Percentiles rank a stretch among this genome's conserved stretches.
phyloP scores from a whole-genome alignment of 2,329 filamentous ascomycete species.

The Hymenoscyphus occultus region DNA sequence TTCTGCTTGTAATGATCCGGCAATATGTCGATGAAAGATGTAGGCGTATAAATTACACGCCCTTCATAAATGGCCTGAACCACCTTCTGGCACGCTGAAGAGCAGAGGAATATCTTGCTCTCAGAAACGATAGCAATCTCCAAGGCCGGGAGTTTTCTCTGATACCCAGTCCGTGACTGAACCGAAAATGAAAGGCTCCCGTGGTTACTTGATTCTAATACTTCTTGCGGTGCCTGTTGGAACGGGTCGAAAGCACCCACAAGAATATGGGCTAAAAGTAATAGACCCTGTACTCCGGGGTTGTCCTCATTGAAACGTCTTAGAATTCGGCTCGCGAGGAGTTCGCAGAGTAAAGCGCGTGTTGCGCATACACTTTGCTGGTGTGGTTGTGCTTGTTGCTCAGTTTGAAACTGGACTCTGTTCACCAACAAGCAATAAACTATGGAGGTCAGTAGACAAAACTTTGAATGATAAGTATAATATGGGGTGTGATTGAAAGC shows the following conservation, averaged over 20 bases:
- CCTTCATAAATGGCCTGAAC: constrained; percentile 81
- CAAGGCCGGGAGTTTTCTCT: constrained; percentile 62
- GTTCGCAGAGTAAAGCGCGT: constrained; percentile 73
- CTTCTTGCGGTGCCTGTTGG: constrained; percentile 70
- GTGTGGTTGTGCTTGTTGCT: constrained; percentile 72
- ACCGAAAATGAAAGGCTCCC: constrained; percentile 41
- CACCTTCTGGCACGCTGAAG: constrained; percentile 76
- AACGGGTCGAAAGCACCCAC: constrained; percentile 84
- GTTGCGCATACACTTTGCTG: constrained; percentile 80
- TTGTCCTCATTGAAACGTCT: constrained; percentile 77
- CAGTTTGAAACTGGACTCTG: constrained; percentile 72
- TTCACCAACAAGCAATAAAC: constrained; percentile 85
- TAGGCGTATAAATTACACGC: constrained; percentile 77
- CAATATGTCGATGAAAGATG: constrained; percentile 77
- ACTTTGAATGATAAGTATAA: not conserved
- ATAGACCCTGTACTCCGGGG: constrained; percentile 64
- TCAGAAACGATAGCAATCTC: constrained; percentile 82
- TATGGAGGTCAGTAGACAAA: constrained; percentile 30
- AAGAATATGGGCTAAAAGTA: constrained; percentile 74
- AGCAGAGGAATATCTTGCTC: constrained; percentile 74
- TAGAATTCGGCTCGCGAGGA: constrained; percentile 75
- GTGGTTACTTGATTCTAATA: constrained; percentile 52
- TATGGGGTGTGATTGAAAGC: not conserved
- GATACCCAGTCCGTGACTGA: constrained; percentile 44
- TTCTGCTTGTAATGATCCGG: constrained; percentile 84